Conservation (phyloP, 2,329 filamentous ascomycete species). For the Penicillium sp. region DNA sequence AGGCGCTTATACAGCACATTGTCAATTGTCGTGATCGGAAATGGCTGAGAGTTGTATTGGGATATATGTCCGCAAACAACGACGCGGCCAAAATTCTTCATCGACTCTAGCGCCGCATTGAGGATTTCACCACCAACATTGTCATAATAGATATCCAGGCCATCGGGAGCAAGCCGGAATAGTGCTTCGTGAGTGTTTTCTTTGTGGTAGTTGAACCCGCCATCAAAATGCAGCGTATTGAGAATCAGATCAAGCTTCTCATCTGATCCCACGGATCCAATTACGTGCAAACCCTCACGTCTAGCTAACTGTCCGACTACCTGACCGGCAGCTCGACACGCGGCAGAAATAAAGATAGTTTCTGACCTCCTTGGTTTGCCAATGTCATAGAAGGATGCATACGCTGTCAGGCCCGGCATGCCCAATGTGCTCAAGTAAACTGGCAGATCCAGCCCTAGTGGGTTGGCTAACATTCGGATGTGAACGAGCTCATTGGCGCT, state of each 20-base stretch:
- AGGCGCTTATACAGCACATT: too few relatives aligned
- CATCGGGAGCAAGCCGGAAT: conserved; percentile 69
- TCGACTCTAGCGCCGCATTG: conserved; percentile 62
- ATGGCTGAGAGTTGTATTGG: too few relatives aligned
- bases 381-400: conserved; percentile 70
- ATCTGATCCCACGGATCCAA: conserved; percentile 77
- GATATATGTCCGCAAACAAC: not conserved
- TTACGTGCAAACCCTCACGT: conserved; percentile 72
- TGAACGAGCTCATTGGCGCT: too few relatives aligned
- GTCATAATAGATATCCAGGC: conserved; percentile 80
- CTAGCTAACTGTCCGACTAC: conserved; percentile 81
- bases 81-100: conserved; percentile 68
- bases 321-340: conserved; percentile 79
- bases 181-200: conserved; percentile 69
- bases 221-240: conserved; percentile 68
- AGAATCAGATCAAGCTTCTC: conserved; percentile 78
- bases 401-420: conserved; percentile 75
- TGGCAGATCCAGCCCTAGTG: not conserved
- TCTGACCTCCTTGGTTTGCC: conserved; percentile 74
- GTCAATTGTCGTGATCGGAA: too few relatives aligned
- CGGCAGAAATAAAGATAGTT: conserved; percentile 78
- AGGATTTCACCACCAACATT: conserved; percentile 75
- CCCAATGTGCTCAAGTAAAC: conserved; percentile 71
- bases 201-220: conserved; percentile 83
- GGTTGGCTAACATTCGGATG: not conserved